These are phyloP conservation scores for Tillandsia fasciculata DNA, from an alignment of 176 grass and related monocot genomes.

Conservation along the genomic window DNA sequence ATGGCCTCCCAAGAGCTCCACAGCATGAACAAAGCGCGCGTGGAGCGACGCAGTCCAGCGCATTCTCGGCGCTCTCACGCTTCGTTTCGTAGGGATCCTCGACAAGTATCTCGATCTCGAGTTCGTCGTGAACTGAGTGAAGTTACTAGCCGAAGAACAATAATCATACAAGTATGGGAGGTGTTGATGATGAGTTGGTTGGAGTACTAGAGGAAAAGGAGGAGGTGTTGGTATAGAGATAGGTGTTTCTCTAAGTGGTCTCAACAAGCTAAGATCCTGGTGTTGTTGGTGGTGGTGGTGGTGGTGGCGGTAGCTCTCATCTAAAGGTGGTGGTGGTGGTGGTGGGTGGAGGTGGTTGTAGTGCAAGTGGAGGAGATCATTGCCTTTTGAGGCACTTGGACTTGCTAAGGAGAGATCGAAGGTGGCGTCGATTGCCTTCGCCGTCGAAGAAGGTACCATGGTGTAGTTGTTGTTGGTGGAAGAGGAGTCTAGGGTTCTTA, in stretches of 20 bases:
- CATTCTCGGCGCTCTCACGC: constrained; percentile 21
- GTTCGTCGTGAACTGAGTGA: neutral
- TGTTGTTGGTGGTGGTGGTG: neutral
- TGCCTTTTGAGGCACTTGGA: neutral
- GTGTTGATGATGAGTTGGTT: neutral
- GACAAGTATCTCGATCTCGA: constrained; percentile 3
- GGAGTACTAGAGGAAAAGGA: neutral
- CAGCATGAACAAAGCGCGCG: constrained; percentile 13
- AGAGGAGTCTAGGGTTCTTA: neutral
- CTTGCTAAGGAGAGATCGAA: constrained; percentile 11
- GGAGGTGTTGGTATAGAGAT: neutral
- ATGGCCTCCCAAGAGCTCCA: constrained; percentile 19
- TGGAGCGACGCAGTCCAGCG: constrained; percentile 16
- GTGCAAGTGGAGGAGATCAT: neutral
- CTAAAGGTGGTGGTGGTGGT: too few relatives aligned
- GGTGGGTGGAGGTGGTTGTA: neutral
- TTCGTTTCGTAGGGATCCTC: neutral
- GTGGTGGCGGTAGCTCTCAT: neutral
- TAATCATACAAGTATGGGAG: neutral
- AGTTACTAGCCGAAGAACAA: neutral
- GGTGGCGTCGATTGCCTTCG: neutral
- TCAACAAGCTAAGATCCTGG: constrained; percentile 3
- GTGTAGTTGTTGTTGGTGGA: neutral
- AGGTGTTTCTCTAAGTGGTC: constrained; percentile 13
- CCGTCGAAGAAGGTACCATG: neutral